A percentile compares a stretch with the other conserved stretches of the same genome.
These are phyloP conservation scores for Scytalidium lignicola DNA, from an alignment of 2,329 filamentous ascomycete species.

Conservation along the genomic window DNA sequence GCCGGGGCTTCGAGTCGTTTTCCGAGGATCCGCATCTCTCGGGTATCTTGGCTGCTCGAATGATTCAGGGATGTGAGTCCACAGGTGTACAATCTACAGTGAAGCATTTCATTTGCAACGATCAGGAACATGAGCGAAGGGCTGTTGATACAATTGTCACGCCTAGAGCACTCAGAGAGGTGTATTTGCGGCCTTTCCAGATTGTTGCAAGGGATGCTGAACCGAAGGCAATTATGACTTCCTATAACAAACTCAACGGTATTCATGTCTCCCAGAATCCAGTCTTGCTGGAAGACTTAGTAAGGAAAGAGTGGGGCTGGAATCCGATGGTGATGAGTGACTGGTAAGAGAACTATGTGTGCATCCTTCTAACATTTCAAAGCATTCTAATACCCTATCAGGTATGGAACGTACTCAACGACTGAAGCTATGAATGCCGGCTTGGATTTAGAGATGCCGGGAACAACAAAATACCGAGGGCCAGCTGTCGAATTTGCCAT, in stretches of 20 bases:
- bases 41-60: constrained; percentile 47
- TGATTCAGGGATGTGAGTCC: constrained; percentile 51
- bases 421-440: constrained; percentile 25
- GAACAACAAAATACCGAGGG: constrained; percentile 19
- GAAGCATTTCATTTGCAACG: constrained; percentile 59
- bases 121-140: constrained; percentile 54
- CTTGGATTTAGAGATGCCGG: constrained; percentile 36
- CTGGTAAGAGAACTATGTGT: constrained; percentile 36
- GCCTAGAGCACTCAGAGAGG: constrained; percentile 51
- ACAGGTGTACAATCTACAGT: constrained; percentile 51
- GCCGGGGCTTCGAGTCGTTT: constrained; percentile 55
- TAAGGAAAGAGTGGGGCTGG: constrained; percentile 54
- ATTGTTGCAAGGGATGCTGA: constrained; percentile 46
- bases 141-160: constrained; percentile 50
- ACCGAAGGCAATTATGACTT: constrained; percentile 53
- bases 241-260: constrained; percentile 55
- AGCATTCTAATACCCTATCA: not conserved
- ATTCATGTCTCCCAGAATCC: constrained; percentile 49
- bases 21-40: constrained; percentile 54
- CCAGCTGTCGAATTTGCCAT: constrained; percentile 15
- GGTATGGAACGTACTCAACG: constrained; percentile 21
- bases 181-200: constrained; percentile 55
- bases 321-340: constrained; percentile 54
- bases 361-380: constrained; percentile 11
- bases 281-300: constrained; percentile 43